These are phyloP conservation scores for Neofusicoccum kwambonambiense DNA, from an alignment of 2,329 filamentous ascomycete genomes.

Conservation along the genomic window DNA sequence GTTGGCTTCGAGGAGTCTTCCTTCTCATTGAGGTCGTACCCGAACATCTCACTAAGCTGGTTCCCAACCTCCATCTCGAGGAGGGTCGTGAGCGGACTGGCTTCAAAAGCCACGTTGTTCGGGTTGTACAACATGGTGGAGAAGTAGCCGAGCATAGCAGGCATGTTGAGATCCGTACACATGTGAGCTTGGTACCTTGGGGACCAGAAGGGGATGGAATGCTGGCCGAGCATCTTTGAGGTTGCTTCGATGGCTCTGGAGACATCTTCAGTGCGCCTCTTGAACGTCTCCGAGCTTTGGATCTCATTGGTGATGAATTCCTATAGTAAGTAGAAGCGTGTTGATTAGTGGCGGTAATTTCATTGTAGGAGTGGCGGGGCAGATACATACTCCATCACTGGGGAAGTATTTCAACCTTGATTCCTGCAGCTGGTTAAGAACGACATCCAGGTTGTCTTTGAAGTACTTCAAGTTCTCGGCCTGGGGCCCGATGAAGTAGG, in stretches of 20 bases:
- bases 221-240: slow-evolving; percentile 42
- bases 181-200: slow-evolving; percentile 51
- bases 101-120: slow-evolving; percentile 50
- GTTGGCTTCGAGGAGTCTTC: slow-evolving; percentile 22
- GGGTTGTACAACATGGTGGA: slow-evolving; percentile 54
- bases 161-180: slow-evolving; percentile 45
- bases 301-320: slow-evolving; percentile 40
- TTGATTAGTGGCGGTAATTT: neutral
- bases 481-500: slow-evolving; percentile 47
- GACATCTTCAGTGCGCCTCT: slow-evolving; percentile 34
- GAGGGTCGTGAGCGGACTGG: slow-evolving; percentile 46
- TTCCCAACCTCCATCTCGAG: slow-evolving; percentile 47
- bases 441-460: slow-evolving; percentile 39
- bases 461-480: slow-evolving; percentile 45
- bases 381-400: slow-evolving; percentile 34
- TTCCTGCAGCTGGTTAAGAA: slow-evolving; percentile 38
- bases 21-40: slow-evolving; percentile 40
- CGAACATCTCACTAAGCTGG: slow-evolving; percentile 48
- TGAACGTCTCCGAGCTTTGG: slow-evolving; percentile 37
- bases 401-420: slow-evolving; percentile 39
- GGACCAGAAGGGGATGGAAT: slow-evolving; percentile 49
- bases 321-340: slow-evolving; percentile 14
- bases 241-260: slow-evolving; percentile 34
- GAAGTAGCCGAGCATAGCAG: slow-evolving; percentile 47
- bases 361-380: neutral